These are phyloP conservation scores for Cylindrotheca closterium DNA, from an alignment of 108 stramenopile species.

Conservation along the genomic window DNA sequence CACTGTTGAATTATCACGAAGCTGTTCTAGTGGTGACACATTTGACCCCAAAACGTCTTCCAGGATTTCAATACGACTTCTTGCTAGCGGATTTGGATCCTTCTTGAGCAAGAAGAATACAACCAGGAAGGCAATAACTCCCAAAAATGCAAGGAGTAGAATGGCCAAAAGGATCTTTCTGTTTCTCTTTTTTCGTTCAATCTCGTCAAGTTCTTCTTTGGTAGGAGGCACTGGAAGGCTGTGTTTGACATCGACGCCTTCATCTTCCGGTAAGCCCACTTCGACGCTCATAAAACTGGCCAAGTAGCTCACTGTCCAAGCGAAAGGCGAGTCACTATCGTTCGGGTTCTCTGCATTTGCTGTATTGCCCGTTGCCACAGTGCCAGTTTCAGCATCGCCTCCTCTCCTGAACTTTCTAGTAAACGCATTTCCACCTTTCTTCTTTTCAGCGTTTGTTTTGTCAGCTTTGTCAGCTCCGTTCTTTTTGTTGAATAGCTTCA, in stretches of 20 bases:
- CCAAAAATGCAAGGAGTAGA: neutral
- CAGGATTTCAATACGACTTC: neutral
- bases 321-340: neutral
- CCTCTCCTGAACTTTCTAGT: neutral
- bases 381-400: too few species aligned
- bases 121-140: neutral
- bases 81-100: neutral
- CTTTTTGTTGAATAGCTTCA: too few species aligned
- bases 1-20: slow-evolving; percentile 28
- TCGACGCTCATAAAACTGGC: neutral
- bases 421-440: neutral
- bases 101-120: neutral
- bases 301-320: neutral
- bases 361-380: neutral
- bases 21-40: neutral
- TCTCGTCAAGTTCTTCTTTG: neutral
- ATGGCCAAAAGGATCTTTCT: neutral
- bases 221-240: neutral
- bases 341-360: neutral
- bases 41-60: neutral
- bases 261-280: neutral
- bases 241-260: neutral
- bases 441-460: neutral
- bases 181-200: too few species aligned
- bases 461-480: neutral